Percentiles rank a stretch among this genome's conserved stretches.
These are phyloP conservation scores for Exophiala viscosa DNA, from an alignment of 2,329 filamentous ascomycete species.

Conservation along the genomic window DNA sequence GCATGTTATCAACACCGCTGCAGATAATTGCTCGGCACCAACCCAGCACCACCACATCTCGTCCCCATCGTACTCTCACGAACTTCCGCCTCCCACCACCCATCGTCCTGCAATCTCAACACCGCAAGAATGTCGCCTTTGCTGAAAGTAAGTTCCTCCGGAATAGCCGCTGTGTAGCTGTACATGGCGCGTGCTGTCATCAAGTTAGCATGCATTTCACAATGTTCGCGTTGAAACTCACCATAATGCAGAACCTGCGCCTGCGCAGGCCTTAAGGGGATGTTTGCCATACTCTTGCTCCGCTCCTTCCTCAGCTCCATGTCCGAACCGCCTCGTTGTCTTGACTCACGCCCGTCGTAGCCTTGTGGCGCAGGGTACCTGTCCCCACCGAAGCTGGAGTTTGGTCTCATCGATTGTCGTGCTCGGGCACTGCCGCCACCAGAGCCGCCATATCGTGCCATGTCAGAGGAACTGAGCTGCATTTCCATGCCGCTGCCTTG, in stretches of 20 bases:
- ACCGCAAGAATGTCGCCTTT: slow-evolving; percentile 92
- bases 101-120: slow-evolving; percentile 88
- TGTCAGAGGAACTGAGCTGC: slow-evolving; percentile 55
- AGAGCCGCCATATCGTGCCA: slow-evolving; percentile 54
- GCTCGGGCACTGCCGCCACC: slow-evolving; percentile 35
- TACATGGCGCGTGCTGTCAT: slow-evolving; percentile 81
- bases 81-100: slow-evolving; percentile 97
- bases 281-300: slow-evolving; percentile 73
- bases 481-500: slow-evolving; percentile 58
- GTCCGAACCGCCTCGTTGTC: slow-evolving; percentile 41
- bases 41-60: slow-evolving; percentile 50
- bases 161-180: slow-evolving; percentile 89
- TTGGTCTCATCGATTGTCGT: slow-evolving; percentile 53
- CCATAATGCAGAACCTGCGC: slow-evolving; percentile 78
- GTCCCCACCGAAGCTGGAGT: slow-evolving; percentile 52
- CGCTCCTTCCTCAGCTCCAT: slow-evolving; percentile 41
- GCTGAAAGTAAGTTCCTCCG: slow-evolving; percentile 85
- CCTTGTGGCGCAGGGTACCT: slow-evolving; percentile 29
- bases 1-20: slow-evolving; percentile 50
- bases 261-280: slow-evolving; percentile 47
- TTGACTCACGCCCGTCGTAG: slow-evolving; percentile 24
- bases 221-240: slow-evolving; percentile 52
- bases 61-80: slow-evolving; percentile 56
- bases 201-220: slow-evolving; percentile 24
- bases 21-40: slow-evolving; percentile 66